Conservation (phyloP, 495 filamentous ascomycete species). For the Penicillium pancosmium region DNA sequence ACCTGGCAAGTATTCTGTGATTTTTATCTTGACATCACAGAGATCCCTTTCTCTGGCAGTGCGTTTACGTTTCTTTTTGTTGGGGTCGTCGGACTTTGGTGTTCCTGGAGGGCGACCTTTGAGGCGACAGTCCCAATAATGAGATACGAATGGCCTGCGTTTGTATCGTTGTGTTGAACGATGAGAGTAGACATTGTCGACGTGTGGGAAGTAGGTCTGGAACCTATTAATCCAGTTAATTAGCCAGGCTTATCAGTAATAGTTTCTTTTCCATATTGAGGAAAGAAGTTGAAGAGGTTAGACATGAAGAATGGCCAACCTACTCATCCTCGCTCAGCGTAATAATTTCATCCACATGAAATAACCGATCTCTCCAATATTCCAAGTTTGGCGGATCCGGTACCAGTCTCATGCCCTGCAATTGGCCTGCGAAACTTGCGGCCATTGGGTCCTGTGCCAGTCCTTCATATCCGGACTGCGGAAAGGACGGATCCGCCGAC, state of each 20-base stretch:
- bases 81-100: conserved; percentile 81
- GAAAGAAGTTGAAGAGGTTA: conserved; percentile 3
- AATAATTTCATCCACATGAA: conserved; percentile 75
- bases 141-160: conserved; percentile 77
- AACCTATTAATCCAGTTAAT: conserved; percentile 55
- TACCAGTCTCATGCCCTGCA: conserved; percentile 61
- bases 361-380: conserved; percentile 74
- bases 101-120: conserved; percentile 85
- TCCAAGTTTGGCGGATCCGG: conserved; percentile 69
- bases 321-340: conserved; percentile 80
- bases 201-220: conserved; percentile 84
- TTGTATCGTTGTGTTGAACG: conserved; percentile 87
- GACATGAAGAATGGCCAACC: conserved; percentile 18
- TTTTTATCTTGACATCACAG: conserved; percentile 92
- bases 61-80: conserved; percentile 87
- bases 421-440: conserved; percentile 42
- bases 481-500: conserved; percentile 15
- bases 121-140: conserved; percentile 90
- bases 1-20: conserved; percentile 76
- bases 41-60: conserved; percentile 74
- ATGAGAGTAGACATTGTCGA: conserved; percentile 92
- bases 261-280: background rate
- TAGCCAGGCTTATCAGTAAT: background rate
- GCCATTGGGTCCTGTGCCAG: conserved; percentile 14
- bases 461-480: conserved; percentile 14